Evolutionary conservation across 257 asterid genomes (phyloP).

Genomic region (Prunella vulgaris): DNA sequence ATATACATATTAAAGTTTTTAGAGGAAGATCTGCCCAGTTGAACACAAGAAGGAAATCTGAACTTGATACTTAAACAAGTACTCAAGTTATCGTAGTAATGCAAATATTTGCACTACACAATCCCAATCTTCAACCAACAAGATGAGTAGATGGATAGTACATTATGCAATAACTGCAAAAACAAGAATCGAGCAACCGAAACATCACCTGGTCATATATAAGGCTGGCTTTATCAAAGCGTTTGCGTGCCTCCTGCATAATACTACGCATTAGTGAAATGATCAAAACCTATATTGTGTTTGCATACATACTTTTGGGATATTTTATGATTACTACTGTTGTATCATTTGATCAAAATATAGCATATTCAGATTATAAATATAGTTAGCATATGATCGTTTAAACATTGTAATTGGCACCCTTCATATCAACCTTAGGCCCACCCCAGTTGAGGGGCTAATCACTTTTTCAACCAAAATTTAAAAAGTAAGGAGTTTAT

Average conservation of each 20-base stretch:
- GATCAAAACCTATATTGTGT: conserved; percentile 3
- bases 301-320: neutral
- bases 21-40: neutral
- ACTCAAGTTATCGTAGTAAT: neutral
- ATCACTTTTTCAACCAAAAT: neutral
- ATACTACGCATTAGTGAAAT: conserved; percentile 28
- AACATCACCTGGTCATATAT: conserved; percentile 88
- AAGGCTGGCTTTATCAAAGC: conserved; percentile 96
- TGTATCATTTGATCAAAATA: neutral
- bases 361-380: neutral
- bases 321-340: neutral
- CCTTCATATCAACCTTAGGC: neutral
- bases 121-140: conserved; percentile 8
- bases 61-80: neutral
- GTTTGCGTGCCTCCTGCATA: conserved; percentile 95
- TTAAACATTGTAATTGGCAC: neutral
- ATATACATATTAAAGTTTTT: neutral
- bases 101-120: neutral
- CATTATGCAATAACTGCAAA: conserved; percentile 4
- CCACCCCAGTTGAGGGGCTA: neutral
- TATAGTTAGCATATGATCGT: neutral
- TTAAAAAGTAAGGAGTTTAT: neutral
- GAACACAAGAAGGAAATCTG: neutral
- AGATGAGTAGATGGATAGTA: conserved; percentile 5
- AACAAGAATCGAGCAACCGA: conserved; percentile 1